Conservation (phyloP, 2,329 filamentous ascomycete genomes). For the Xenoacremonium recifei region DNA sequence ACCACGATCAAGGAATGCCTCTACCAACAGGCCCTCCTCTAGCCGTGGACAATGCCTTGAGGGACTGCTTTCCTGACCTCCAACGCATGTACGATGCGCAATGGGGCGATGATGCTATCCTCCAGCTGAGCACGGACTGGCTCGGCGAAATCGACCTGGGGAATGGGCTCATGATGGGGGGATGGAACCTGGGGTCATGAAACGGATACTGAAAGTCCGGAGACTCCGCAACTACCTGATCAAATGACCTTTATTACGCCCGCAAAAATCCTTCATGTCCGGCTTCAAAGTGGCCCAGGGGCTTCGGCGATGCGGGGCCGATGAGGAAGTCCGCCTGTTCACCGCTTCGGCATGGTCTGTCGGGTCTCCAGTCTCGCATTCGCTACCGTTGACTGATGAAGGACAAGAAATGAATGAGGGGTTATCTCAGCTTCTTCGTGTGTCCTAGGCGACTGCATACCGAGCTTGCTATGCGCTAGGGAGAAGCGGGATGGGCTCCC, state of each 20-base stretch:
- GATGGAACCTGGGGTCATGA: not conserved
- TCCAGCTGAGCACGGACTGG: conserved; percentile 23
- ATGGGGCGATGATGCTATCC: conserved; percentile 20
- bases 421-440: no score
- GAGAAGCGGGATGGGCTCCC: no score
- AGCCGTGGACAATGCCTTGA: conserved; percentile 11
- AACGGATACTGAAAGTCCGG: no score
- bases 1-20: not conserved
- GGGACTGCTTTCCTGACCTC: conserved; percentile 14
- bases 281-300: no score
- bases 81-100: conserved; percentile 21
- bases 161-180: not conserved
- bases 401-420: no score
- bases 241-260: no score
- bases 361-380: no score
- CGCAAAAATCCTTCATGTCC: no score
- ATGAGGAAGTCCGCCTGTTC: not conserved
- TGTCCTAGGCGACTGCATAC: no score
- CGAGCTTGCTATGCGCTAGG: no score
- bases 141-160: conserved; percentile 13
- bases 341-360: not conserved
- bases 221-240: no score
- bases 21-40: not conserved
- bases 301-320: not conserved
- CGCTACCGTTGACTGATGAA: no score